Evolutionary conservation across 169 alveolate species (phyloP), one percentile per base, ranked within the genome.

Genomic region (Eimeria acervulina): DNA sequence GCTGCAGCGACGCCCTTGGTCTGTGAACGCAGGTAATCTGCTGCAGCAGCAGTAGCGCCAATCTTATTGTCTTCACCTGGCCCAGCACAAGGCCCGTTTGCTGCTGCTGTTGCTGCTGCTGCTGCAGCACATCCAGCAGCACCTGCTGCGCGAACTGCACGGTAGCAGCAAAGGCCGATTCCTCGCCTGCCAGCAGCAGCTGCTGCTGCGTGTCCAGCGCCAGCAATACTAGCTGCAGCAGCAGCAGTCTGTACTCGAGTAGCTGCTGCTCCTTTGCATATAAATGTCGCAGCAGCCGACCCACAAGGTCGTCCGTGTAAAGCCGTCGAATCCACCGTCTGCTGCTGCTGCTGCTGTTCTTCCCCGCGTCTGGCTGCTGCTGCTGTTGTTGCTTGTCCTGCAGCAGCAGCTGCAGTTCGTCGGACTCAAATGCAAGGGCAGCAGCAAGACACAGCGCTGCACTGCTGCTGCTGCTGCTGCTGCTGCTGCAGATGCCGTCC

Each of bases 11-110:
- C 7, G 61, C 90, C 26, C 72, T 80, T 33, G 93, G 87, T 81
- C 96, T 17, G 61, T 36, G n/a, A 40, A 78, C 36, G 80, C 93
- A 52, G n/a, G 78, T 40, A 0, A 68, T 93, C 93, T 93, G 96
- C 96, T 93, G 96, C 76, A 93, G 96, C 78, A 93, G 93, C 87
- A 93, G 93, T 70, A 93, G 78, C n/a, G 88, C 96, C 55, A 93
- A 68, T 12, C 96, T 90, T 26, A 93, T 33, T 33, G 66, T n/a
- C 38, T 93, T 93, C 66, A 81, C 78, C 70, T 93, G 83, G 13
- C 96, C 96, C 74, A 93, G 88, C 23, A 88, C 66, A 88, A 88
- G 63, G 36, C 84, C 85, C 15, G 55, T 31, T 31, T 61, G 84
- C 93, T 42, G 74, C 51, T 85, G 74, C 51, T 88, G 66, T 2